Evolutionary conservation across 2,329 filamentous ascomycete genomes (phyloP).

Genomic region (Sarocladium kiliense): DNA sequence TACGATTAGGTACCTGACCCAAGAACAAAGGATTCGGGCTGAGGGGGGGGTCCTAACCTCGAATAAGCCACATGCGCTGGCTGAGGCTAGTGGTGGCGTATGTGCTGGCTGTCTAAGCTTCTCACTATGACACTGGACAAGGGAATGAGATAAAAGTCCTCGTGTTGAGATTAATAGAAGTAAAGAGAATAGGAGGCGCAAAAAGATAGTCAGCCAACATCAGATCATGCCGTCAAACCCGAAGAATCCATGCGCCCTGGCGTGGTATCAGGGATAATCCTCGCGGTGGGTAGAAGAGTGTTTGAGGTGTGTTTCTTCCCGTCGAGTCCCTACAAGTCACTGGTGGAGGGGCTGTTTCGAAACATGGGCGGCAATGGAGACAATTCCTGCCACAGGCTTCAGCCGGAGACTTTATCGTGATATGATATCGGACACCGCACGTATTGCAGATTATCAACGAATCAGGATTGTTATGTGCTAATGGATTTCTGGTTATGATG

Average conservation of each 20-base stretch:
- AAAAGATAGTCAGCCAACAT: not conserved
- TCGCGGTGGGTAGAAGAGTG: not conserved
- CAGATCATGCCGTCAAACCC: not conserved
- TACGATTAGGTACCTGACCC: too few species aligned
- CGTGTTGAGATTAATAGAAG: not conserved
- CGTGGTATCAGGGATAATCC: not conserved
- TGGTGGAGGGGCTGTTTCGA: not conserved
- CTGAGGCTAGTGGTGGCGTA: not conserved
- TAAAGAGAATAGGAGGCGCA: not conserved
- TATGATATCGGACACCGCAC: too few species aligned
- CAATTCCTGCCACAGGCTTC: not conserved
- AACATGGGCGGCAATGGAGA: not conserved
- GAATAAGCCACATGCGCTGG: not conserved
- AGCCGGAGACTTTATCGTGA: not conserved
- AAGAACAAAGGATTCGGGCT: conserved; percentile 1
- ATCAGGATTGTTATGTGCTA: too few species aligned
- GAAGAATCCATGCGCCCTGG: not conserved
- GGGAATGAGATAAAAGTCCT: not conserved
- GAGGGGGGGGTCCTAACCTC: too few species aligned
- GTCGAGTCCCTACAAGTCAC: too few species aligned
- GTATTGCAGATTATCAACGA: too few species aligned
- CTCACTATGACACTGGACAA: too few species aligned
- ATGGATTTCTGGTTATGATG: too few species aligned
- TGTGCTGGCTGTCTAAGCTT: too few species aligned
- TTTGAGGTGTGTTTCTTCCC: conserved; percentile 2